Base-by-base conservation (phyloP, 257 asterid species). In the Solanum appendiculatum region DNA sequence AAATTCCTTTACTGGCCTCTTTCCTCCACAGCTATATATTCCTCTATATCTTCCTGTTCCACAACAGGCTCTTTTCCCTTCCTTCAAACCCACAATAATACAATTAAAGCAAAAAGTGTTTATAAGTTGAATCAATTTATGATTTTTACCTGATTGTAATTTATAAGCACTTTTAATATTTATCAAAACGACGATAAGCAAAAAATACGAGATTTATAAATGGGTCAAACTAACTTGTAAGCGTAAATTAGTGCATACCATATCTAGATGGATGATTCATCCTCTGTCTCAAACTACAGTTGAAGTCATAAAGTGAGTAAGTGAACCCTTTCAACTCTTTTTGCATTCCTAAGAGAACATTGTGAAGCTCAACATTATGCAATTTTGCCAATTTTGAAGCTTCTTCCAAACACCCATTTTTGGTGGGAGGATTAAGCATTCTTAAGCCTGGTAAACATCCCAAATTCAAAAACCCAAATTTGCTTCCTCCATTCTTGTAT, bases 381-480 rank as follows among this genome's bases (percentile, higher is more conserved):
- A 93, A 63, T 81, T 81, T 88, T 33, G 94, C 92, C 87, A 93
- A 85, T 25, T 37, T 7, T 42, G 96, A 89, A 68, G 90, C 91
- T 75, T 92, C 93, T 89, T 88, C 85, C 36, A 94, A 83, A 89
- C 97, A 95, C 16, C 83, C 90, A 34, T 86, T 88, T 44, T 87
- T 66, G 23, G 37, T 77, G 48, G 78, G 82, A 6, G 90, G 89
- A n/a, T 80, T 66, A 60, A 92, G 90, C 86, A 92, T 84, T 90
- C 94, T 93, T 20, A 93, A 39, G 82, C 93, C 95, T 0, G 98
- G 97, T 13, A 88, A 5, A 83, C 97, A 94, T 70, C 97, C 95
- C 90, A 93, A 94, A 81, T 92, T 92, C 23, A 93, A 66, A 85
- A 94, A 92, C 87, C 92, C 92, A 21, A 94, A 93, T 89, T 93